Conservation (phyloP, 73 alveolate species). For the Tetrahymena borealis region DNA sequence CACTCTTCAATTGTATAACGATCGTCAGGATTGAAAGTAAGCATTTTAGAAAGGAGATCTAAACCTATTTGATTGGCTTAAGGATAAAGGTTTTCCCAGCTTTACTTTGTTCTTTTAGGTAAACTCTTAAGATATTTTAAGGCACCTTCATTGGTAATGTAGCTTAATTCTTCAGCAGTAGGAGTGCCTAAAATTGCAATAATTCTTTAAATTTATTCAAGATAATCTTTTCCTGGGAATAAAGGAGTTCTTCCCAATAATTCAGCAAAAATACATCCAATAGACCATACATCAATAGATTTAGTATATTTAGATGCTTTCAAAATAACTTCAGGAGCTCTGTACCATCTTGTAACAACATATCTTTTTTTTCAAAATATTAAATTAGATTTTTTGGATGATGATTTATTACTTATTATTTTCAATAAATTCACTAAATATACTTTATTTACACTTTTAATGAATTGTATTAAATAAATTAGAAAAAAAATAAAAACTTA, state of each 20-base stretch:
- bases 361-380: constrained; percentile 47
- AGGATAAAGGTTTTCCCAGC: constrained; percentile 74
- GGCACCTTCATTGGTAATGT: constrained; percentile 81
- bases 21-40: constrained; percentile 71
- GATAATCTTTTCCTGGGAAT: constrained; percentile 88
- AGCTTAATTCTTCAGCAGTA: constrained; percentile 71
- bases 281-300: constrained; percentile 85
- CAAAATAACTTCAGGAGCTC: constrained; percentile 95
- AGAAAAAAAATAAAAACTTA: constrained; percentile 3
- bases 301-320: constrained; percentile 71
- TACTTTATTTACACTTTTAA: constrained; percentile 42
- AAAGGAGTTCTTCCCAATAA: constrained; percentile 77
- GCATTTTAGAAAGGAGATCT: constrained; percentile 85
- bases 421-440: constrained; percentile 24
- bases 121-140: constrained; percentile 69
- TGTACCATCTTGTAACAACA: constrained; percentile 88
- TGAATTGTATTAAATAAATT: neutral
- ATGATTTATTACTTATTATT: constrained; percentile 12
- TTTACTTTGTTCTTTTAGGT: constrained; percentile 67
- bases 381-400: neutral
- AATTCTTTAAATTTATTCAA: constrained; percentile 81
- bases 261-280: constrained; percentile 84
- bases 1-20: constrained; percentile 83
- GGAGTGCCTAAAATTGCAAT: constrained; percentile 87
- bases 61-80: constrained; percentile 72